Conservation (phyloP, 1,284 basidiomycete species). For the Apiotrichum siamense region DNA sequence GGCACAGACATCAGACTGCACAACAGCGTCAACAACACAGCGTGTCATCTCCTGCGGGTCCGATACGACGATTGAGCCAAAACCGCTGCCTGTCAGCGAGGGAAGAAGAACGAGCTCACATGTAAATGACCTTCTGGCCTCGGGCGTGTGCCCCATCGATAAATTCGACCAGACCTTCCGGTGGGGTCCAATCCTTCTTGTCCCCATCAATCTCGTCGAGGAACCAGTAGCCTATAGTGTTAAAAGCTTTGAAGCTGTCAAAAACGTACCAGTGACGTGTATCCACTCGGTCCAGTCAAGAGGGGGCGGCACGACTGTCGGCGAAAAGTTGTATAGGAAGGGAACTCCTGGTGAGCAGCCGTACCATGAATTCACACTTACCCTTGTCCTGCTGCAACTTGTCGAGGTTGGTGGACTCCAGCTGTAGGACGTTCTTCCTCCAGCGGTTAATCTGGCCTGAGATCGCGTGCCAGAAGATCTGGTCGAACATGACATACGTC, state of each 20-base stretch:
- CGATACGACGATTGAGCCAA: constrained; percentile 96
- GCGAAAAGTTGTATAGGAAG: constrained; percentile 96
- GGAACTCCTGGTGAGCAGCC: constrained; percentile 56
- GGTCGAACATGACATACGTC: constrained; percentile 72
- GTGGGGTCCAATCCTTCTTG: constrained; percentile 77
- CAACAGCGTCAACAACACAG: constrained; percentile 80
- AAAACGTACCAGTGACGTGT: constrained; percentile 70
- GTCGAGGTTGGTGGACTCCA: constrained; percentile 77
- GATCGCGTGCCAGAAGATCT: constrained; percentile 94
- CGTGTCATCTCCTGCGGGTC: constrained; percentile 88
- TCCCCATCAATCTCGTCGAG: constrained; percentile 77
- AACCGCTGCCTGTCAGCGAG: constrained; percentile 54
- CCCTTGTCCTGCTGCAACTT: constrained; percentile 75
- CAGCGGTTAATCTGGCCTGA: constrained; percentile 92
- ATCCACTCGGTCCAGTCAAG: constrained; percentile 99
- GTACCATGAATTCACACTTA: constrained; percentile 50
- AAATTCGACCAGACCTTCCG: constrained; percentile 70
- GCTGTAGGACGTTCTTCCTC: constrained; percentile 70
- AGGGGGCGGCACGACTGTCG: constrained; percentile 54
- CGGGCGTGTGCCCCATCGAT: constrained; percentile 66
- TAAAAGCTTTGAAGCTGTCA: too few relatives aligned
- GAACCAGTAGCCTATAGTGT: constrained; percentile 81
- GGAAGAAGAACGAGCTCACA: constrained; percentile 52
- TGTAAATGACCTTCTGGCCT: constrained; percentile 89
- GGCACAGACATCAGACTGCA: constrained; percentile 75